Percentiles rank a stretch among this genome's conserved stretches.
phyloP scores from a whole-genome alignment of 768 basidiomycete genomes.

The Lentinula sp. region DNA sequence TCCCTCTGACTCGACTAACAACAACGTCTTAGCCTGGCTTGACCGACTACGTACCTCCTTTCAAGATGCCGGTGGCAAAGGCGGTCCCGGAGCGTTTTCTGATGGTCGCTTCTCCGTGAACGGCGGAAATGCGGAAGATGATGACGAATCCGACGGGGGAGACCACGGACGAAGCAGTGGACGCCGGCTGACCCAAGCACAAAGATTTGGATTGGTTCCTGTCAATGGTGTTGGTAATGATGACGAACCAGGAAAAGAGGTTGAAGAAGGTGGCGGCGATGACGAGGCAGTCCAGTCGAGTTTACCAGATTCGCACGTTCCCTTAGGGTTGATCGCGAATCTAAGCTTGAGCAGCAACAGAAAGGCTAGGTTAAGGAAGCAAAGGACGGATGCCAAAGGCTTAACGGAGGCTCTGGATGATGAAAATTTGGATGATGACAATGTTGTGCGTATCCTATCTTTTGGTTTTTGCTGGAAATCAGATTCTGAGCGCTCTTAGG shows the following conservation, averaged over 20 bases:
- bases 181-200: conserved; percentile 5
- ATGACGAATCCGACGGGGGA: conserved; percentile 27
- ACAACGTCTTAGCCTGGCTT: conserved; percentile 69
- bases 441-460: conserved; percentile 37
- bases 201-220: conserved; percentile 13
- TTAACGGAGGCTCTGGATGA: conserved; percentile 48
- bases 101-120: conserved; percentile 26
- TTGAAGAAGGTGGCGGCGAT: conserved; percentile 12
- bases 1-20: conserved; percentile 64
- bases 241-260: conserved; percentile 20
- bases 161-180: neutral
- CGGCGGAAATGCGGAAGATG: conserved; percentile 30
- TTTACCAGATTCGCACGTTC: conserved; percentile 66
- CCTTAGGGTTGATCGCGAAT: conserved; percentile 70
- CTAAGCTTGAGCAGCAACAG: conserved; percentile 56
- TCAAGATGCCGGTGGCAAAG: conserved; percentile 38
- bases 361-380: conserved; percentile 27
- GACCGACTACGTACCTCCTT: conserved; percentile 62
- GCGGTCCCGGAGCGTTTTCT: conserved; percentile 38
- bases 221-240: conserved; percentile 21
- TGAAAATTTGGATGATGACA: conserved; percentile 64
- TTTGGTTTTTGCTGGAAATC: neutral
- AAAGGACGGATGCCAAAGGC: conserved; percentile 22
- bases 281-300: conserved; percentile 37
- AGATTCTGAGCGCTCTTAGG: conserved; percentile 30